Conservation (phyloP, 202 grass and related monocot species). For the Musa balbisiana region DNA sequence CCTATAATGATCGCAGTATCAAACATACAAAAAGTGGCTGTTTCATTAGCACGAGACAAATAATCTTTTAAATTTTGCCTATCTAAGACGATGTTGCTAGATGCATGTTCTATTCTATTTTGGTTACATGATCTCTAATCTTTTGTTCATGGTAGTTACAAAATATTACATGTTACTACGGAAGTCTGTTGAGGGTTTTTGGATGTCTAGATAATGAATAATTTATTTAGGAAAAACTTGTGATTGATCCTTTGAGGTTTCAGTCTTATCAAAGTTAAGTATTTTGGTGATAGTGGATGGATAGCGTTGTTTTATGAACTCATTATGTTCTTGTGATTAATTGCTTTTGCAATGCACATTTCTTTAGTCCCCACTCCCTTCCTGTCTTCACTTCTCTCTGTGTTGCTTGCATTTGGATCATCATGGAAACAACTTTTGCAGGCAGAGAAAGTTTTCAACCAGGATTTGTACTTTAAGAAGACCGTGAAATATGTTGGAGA, state of each 20-base stretch:
- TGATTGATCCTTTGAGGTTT: neutral
- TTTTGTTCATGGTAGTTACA: neutral
- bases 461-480: conserved; percentile 88
- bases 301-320: neutral
- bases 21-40: no score
- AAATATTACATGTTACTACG: neutral
- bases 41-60: no score
- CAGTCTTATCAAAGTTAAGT: neutral
- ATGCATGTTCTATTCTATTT: neutral
- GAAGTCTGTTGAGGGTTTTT: neutral
- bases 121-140: neutral
- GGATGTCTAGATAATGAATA: no score
- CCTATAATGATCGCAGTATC: neutral
- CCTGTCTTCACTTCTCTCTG: neutral
- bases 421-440: conserved; percentile 9
- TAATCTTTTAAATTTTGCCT: no score
- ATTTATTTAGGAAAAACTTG: neutral
- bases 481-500: conserved; percentile 60
- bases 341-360: no score
- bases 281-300: no score
- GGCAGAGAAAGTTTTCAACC: conserved; percentile 99
- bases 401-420: neutral
- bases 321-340: no score
- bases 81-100: no score
- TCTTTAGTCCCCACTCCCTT: conserved; percentile 1